Conservation (phyloP, 352 stramenopile species). For the Globisporangium abappressorium region DNA sequence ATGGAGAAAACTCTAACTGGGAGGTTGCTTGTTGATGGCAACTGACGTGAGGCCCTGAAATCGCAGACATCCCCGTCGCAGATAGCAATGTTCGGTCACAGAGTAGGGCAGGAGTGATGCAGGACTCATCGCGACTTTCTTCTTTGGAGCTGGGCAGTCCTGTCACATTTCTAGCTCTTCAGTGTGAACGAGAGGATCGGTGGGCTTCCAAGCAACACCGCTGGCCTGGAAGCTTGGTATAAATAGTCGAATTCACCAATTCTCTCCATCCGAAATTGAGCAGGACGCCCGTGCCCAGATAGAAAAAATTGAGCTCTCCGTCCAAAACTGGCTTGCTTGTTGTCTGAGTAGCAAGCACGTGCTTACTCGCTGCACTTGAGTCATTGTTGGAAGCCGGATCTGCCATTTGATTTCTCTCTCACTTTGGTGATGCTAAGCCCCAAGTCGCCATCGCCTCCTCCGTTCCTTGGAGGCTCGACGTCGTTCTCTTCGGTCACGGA, state of each 20-base stretch:
- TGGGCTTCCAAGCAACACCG: too few species aligned
- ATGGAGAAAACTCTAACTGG: not conserved
- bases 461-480: constrained; percentile 15
- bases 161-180: not conserved
- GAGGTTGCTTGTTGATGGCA: not conserved
- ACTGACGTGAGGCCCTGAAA: not conserved
- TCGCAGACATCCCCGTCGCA: not conserved
- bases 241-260: not conserved
- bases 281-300: not conserved
- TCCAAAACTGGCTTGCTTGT: not conserved
- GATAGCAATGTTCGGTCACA: not conserved
- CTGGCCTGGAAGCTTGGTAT: not conserved
- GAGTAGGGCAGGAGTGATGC: not conserved
- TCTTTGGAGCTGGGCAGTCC: not conserved
- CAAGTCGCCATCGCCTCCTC: not conserved
- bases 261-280: not conserved
- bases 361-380: not conserved
- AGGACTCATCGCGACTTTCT: too few species aligned
- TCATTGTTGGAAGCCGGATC: not conserved
- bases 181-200: too few species aligned
- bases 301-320: not conserved
- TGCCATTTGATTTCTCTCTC: not conserved
- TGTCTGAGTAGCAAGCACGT: not conserved
- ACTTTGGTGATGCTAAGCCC: constrained; percentile 7
- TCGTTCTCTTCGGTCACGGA: constrained; percentile 59